Evolutionary conservation across 257 asterid species (phyloP).

Genomic region (Gynochthodes officinalis): DNA sequence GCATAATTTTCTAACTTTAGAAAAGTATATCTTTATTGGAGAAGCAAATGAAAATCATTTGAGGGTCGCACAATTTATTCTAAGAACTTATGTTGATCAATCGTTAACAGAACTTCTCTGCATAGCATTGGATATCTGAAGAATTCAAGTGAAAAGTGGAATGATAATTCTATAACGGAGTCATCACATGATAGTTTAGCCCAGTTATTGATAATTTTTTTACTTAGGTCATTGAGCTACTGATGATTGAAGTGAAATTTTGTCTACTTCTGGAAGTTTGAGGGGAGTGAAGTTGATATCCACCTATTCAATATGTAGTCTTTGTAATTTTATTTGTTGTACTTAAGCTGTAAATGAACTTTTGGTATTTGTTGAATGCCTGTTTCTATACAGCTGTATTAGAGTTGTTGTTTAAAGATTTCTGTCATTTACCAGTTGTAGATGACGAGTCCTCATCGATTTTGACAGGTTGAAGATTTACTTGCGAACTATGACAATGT

Average conservation of each 20-base stretch:
- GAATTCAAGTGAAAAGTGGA: too few species aligned
- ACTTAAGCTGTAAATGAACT: neutral
- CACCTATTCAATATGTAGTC: neutral
- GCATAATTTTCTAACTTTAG: neutral
- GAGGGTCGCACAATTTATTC: neutral
- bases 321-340: neutral
- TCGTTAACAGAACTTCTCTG: neutral
- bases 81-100: neutral
- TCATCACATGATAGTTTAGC: neutral
- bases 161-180: neutral
- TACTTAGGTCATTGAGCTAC: neutral
- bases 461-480: slow-evolving; percentile 70
- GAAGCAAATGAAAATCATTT: neutral
- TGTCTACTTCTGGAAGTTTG: neutral
- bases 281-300: neutral
- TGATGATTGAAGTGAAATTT: neutral
- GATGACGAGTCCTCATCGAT: slow-evolving; percentile 9
- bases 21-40: neutral
- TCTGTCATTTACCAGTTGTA: neutral
- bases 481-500: slow-evolving; percentile 71
- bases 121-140: neutral
- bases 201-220: neutral
- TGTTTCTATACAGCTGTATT: neutral
- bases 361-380: neutral
- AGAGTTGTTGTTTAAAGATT: neutral